A percentile compares a stretch with the other conserved stretches of the same genome.
These are phyloP conservation scores for Grosmannia clavigera DNA, from an alignment of 2,329 filamentous ascomycete genomes.

Conservation along the genomic window DNA sequence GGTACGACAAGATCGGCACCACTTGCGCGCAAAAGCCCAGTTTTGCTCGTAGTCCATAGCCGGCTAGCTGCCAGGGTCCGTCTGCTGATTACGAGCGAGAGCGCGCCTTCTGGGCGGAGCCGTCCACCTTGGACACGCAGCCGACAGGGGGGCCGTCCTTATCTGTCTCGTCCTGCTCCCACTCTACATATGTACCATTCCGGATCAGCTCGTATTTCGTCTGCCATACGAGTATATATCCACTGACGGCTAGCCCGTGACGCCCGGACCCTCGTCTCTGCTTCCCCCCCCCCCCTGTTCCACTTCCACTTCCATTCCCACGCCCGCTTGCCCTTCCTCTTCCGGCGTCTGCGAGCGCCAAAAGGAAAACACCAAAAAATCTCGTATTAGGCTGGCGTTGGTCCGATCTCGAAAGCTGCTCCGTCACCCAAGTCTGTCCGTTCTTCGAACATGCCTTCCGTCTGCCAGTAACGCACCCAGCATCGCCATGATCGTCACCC, in stretches of 20 bases:
- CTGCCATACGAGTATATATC: not conserved
- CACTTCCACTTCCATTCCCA: not conserved
- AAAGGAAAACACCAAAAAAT: not conserved
- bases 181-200: not conserved
- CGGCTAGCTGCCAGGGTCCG: not conserved
- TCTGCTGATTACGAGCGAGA: not conserved
- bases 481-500: slow-evolving; percentile 22
- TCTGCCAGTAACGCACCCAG: not conserved
- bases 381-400: too few species aligned
- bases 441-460: not conserved
- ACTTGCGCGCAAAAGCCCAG: not conserved
- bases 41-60: too few species aligned
- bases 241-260: not conserved
- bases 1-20: not conserved
- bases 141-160: not conserved
- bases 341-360: not conserved
- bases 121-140: not conserved
- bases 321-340: not conserved
- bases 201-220: not conserved
- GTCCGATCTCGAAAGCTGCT: too few species aligned
- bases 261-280: not conserved
- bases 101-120: not conserved
- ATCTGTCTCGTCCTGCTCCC: not conserved
- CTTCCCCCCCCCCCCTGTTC: not conserved
- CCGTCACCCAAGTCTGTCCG: not conserved